Evolutionary conservation across 2,329 filamentous ascomycete species (phyloP).

Genomic region (Ceratocystis diversiconidia): DNA sequence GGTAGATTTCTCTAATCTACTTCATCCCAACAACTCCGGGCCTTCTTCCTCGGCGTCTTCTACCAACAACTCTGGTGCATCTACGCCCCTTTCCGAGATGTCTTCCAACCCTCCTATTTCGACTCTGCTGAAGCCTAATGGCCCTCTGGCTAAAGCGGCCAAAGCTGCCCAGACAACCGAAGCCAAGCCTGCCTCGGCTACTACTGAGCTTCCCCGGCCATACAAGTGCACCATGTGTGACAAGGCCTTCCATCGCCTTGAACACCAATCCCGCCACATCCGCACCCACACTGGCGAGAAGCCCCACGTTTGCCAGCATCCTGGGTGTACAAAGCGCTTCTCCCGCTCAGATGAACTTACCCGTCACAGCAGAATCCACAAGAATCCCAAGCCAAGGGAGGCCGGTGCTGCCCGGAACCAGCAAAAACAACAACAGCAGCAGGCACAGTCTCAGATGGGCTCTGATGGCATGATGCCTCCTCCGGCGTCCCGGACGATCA

Average conservation of each 20-base stretch:
- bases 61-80: conserved; percentile 14
- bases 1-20: conserved; percentile 61
- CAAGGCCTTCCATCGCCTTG: conserved; percentile 93
- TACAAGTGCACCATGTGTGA: conserved; percentile 99
- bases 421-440: conserved; percentile 88
- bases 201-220: conserved; percentile 69
- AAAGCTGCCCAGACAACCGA: conserved; percentile 43
- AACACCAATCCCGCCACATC: conserved; percentile 85
- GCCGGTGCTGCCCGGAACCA: conserved; percentile 58
- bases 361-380: conserved; percentile 94
- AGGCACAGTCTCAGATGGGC: conserved; percentile 71
- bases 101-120: conserved; percentile 14
- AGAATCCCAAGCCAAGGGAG: conserved; percentile 90
- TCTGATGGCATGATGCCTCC: conserved; percentile 60
- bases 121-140: conserved; percentile 45
- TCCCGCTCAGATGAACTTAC: conserved; percentile 93
- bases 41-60: conserved; percentile 11
- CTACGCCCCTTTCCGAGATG: conserved; percentile 16
- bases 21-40: conserved; percentile 38
- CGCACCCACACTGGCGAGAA: conserved; percentile 97
- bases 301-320: conserved; percentile 89
- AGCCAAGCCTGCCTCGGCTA: conserved; percentile 13
- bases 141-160: conserved; percentile 35
- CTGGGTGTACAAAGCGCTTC: conserved; percentile 93
- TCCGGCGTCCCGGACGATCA: conserved; percentile 56